Evolutionary conservation across 257 asterid genomes (phyloP), one percentile per base, ranked within the genome.

Genomic region (Lantana camara): DNA sequence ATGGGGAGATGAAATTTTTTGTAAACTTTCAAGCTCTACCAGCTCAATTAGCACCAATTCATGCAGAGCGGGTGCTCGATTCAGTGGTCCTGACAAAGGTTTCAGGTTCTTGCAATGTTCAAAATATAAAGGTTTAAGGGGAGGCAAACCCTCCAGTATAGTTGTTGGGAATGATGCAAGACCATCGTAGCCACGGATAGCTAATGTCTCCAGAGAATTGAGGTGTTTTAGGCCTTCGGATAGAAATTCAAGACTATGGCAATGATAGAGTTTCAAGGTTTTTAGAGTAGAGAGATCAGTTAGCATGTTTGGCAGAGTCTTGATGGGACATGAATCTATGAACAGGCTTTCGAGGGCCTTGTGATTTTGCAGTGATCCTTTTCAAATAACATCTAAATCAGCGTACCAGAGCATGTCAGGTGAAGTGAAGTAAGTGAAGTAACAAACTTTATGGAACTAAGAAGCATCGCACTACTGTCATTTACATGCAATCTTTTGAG

Each of bases 131-230:
- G 21, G 1, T 60, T 7, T 16, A 3, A 69, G 62, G 16, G 63
- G 51, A 38, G 63, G 7, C 29, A 64, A 38, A 13, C 23, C 32
- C 23, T 60, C 63, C 40, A 69, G 41, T 7, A 51, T 9, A 1
- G 46, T 8, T 17, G 74, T 68, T 6, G 68, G 68, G 41, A 69
- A 48, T 51, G 60, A 50, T 38, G 1, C 12, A 40, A 69, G 68
- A 27, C 54, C 23, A 51, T 51, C 3, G 7, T 68, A 69, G 0
- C 3, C 0, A 4, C 1, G 0, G 52, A 60, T 4, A 0, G 4
- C 5, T 50, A 69, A 29, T 22, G 2, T 5, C 46, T 69, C 68
- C 5, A 69, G 68, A 47, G 60, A 57, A n/a, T 6, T 47, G 15
- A 47, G 67, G 49, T 17, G 3, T 29, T 60, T 23, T 12, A 29